Evolutionary conservation across 139 green algal species (phyloP).

Genomic region (Protoeuglena noctilucae): DNA sequence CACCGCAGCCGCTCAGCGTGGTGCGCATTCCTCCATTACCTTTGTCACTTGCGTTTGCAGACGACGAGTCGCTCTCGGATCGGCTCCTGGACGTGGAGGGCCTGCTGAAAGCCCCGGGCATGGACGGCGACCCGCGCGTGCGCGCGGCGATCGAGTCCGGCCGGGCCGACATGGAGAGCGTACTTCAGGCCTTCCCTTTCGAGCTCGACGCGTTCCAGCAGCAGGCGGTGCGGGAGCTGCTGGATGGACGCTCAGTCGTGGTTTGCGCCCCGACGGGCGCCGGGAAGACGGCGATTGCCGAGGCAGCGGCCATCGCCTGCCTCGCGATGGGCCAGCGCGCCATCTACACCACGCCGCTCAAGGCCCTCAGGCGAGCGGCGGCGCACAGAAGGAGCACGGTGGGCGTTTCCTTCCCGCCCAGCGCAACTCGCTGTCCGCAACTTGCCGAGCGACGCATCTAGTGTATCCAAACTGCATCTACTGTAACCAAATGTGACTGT

Average conservation of each 20-base stretch:
- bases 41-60: too few relatives aligned
- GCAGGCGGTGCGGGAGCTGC: conserved; percentile 36
- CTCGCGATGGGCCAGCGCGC: conserved; percentile 57
- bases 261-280: conserved; percentile 87
- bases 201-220: conserved; percentile 54
- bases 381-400: too few relatives aligned
- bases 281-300: conserved; percentile 91
- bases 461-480: too few relatives aligned
- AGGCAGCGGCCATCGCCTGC: conserved; percentile 56
- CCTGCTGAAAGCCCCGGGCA: not conserved
- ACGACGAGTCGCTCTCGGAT: not conserved
- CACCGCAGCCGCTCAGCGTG: too few relatives aligned
- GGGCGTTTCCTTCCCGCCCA: too few relatives aligned
- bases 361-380: conserved; percentile 23
- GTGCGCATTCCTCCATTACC: too few relatives aligned
- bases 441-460: too few relatives aligned
- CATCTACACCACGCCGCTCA: conserved; percentile 72
- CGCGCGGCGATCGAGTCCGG: not conserved
- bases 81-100: not conserved
- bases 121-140: conserved; percentile 6
- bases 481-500: too few relatives aligned
- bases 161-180: not conserved
- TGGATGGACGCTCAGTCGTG: conserved; percentile 61
- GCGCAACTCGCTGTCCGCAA: too few relatives aligned
- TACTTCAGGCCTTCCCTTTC: conserved; percentile 36